phyloP scores from a whole-genome alignment of 805 yeast species.

The Groenewaldozyma tartarivorans region DNA sequence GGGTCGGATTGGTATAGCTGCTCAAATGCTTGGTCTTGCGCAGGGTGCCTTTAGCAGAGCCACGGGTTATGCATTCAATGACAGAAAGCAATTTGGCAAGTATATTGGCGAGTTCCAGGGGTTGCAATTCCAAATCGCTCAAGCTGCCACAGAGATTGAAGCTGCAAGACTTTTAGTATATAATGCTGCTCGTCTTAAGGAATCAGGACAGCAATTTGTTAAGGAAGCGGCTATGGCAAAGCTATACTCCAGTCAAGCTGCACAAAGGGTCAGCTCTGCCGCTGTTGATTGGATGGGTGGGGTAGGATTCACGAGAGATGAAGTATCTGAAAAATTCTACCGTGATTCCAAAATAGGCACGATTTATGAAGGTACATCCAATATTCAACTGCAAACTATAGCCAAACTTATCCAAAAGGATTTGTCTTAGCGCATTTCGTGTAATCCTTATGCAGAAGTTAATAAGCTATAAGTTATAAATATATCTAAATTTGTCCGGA shows the following conservation, averaged over 20 bases:
- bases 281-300: constrained; percentile 43
- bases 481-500: background rate
- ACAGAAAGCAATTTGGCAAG: constrained; percentile 35
- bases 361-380: constrained; percentile 37
- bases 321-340: constrained; percentile 33
- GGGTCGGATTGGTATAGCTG: constrained; percentile 38
- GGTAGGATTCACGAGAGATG: constrained; percentile 37
- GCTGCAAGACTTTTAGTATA: constrained; percentile 34
- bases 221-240: constrained; percentile 40
- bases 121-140: constrained; percentile 38
- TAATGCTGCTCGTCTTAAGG: constrained; percentile 39
- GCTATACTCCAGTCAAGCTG: constrained; percentile 32
- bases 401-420: constrained; percentile 32
- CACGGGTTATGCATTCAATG: constrained; percentile 29
- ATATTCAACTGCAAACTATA: constrained; percentile 35
- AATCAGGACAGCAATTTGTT: constrained; percentile 31
- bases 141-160: constrained; percentile 35
- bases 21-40: constrained; percentile 38
- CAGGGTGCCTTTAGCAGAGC: constrained; percentile 36
- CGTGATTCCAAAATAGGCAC: constrained; percentile 38
- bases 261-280: constrained; percentile 30
- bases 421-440: background rate
- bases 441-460: background rate
- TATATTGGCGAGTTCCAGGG: constrained; percentile 37
- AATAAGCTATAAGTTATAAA: background rate